Conservation (phyloP, 208 protist species). For the Leishmania braziliensis region DNA sequence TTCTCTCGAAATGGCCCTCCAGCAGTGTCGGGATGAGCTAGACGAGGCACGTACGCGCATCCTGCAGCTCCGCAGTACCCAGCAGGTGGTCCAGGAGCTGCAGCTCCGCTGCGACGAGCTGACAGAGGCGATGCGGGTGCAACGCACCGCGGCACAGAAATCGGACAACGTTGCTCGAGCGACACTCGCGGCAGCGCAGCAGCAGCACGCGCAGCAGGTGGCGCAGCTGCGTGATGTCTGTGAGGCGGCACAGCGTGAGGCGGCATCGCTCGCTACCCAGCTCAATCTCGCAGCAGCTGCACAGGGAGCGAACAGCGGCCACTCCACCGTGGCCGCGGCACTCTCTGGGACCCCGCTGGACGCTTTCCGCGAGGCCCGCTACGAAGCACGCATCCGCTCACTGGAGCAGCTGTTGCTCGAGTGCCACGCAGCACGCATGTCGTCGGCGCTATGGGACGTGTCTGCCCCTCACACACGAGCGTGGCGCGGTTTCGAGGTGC, state of each 20-base stretch:
- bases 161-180: background rate
- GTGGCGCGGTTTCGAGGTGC: background rate
- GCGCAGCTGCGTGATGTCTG: conserved; percentile 14
- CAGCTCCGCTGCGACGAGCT: conserved; percentile 31
- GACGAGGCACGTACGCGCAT: conserved; percentile 25
- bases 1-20: conserved; percentile 3
- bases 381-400: conserved; percentile 13
- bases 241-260: conserved; percentile 13
- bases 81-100: conserved; percentile 27
- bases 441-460: background rate
- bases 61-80: conserved; percentile 20
- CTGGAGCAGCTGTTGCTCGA: conserved; percentile 25
- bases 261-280: background rate
- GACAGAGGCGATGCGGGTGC: background rate
- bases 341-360: conserved; percentile 2
- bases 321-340: background rate
- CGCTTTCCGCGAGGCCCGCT: conserved; percentile 2
- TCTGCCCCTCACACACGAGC: background rate
- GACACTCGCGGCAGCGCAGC: background rate
- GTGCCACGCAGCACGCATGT: conserved; percentile 2
- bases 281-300: background rate
- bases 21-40: conserved; percentile 22
- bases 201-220: conserved; percentile 7
- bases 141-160: conserved; percentile 13
- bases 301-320: background rate